Conservation (phyloP, 768 basidiomycete genomes). For the Nidularia pulvinata region DNA sequence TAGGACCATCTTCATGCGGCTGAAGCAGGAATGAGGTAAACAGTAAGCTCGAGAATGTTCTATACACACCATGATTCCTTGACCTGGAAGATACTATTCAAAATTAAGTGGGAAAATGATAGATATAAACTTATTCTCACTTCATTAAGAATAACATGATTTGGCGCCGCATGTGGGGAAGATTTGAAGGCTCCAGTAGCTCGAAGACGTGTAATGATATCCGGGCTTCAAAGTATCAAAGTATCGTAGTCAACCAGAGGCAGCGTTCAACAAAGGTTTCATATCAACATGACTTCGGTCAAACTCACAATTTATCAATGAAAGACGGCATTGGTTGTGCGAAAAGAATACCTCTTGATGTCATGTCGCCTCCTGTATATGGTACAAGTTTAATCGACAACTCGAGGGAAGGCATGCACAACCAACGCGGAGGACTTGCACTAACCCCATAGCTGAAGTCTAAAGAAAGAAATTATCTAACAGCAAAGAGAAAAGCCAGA, state of each 20-base stretch:
- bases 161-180: slow-evolving; percentile 70
- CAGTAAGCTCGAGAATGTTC: slow-evolving; percentile 1
- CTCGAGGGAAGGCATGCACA: neutral
- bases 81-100: slow-evolving; percentile 76
- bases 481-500: neutral
- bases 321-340: slow-evolving; percentile 72
- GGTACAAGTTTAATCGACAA: slow-evolving; percentile 5
- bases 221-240: slow-evolving; percentile 52
- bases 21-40: slow-evolving; percentile 23
- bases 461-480: slow-evolving; percentile 18
- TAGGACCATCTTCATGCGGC: slow-evolving; percentile 94
- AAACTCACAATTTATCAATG: slow-evolving; percentile 61
- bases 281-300: neutral
- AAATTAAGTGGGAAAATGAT: slow-evolving; percentile 5
- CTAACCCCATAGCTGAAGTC: slow-evolving; percentile 76
- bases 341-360: slow-evolving; percentile 67
- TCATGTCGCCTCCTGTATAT: slow-evolving; percentile 68
- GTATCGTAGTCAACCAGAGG: neutral
- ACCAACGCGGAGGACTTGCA: neutral
- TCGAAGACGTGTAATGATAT: slow-evolving; percentile 71
- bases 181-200: slow-evolving; percentile 60
- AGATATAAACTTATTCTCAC: slow-evolving; percentile 26
- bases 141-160: slow-evolving; percentile 92
- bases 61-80: slow-evolving; percentile 85
- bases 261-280: slow-evolving; percentile 1